A percentile compares a stretch with the other conserved stretches of the same genome.
phyloP scores from a whole-genome alignment of 176 grass and related monocot species.

The Thinopyrum elongatum region DNA sequence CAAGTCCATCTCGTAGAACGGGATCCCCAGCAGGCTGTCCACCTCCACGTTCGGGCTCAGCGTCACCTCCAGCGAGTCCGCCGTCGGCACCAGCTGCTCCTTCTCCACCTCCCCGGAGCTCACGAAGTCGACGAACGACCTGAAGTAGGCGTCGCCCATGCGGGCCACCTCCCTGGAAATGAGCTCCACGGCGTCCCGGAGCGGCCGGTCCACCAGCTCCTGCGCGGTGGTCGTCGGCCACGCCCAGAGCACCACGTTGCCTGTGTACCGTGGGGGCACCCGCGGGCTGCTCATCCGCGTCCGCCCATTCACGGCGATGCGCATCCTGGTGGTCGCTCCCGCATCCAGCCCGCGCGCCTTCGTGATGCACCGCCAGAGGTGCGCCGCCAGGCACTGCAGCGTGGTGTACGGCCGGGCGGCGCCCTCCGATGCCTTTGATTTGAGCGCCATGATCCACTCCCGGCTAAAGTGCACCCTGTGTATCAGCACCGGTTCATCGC shows the following conservation, averaged over 20 bases:
- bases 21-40: not conserved
- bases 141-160: slow-evolving; percentile 16
- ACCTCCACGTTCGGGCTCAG: too few relatives aligned
- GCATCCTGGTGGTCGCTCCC: not conserved
- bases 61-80: too few relatives aligned
- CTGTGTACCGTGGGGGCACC: not conserved
- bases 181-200: not conserved
- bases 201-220: not conserved
- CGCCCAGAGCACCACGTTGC: slow-evolving; percentile 22
- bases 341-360: not conserved
- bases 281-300: not conserved
- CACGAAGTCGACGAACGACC: slow-evolving; percentile 18
- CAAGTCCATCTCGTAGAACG: not conserved
- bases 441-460: too few relatives aligned
- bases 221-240: not conserved
- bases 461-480: too few relatives aligned
- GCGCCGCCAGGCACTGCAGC: too few relatives aligned
- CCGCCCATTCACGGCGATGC: slow-evolving; percentile 12
- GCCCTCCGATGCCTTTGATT: too few relatives aligned
- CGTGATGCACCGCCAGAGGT: too few relatives aligned
- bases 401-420: too few relatives aligned
- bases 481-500: too few relatives aligned
- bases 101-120: slow-evolving; percentile 36
- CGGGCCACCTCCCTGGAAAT: not conserved
- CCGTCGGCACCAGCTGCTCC: slow-evolving; percentile 24